Evolutionary conservation across 225 moss, liverwort and hornwort genomes (phyloP).

Genomic region (Straminergon stramineum): DNA sequence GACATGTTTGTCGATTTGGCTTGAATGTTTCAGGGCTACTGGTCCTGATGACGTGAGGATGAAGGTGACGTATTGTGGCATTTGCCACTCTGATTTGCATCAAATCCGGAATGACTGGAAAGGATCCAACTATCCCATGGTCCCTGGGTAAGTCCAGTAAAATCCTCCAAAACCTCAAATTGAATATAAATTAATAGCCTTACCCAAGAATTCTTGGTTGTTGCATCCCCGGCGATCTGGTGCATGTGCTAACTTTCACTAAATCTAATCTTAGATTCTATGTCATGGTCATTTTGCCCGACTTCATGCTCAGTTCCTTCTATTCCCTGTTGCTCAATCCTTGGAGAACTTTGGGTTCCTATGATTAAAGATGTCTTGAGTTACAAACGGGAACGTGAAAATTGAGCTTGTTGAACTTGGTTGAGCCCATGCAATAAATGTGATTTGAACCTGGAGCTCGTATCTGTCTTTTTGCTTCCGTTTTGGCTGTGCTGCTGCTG

Average conservation of each 20-base stretch:
- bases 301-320: background rate
- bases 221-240: background rate
- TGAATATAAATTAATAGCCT: no score
- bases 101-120: constrained; percentile 23
- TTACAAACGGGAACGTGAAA: background rate
- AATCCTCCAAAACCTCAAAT: background rate
- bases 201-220: no score
- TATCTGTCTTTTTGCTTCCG: background rate
- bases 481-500: no score
- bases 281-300: background rate
- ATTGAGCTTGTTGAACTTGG: background rate
- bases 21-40: background rate
- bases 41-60: constrained; percentile 28
- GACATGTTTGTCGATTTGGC: background rate
- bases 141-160: constrained; percentile 11
- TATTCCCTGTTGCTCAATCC: background rate
- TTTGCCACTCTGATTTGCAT: constrained; percentile 32
- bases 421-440: background rate
- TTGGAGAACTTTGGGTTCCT: background rate
- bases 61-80: constrained; percentile 24
- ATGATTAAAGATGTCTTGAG: background rate
- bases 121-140: constrained; percentile 11
- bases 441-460: background rate
- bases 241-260: background rate
- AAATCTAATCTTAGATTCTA: background rate